Conservation (phyloP, 768 basidiomycete genomes). For the Kwoniella heveanensis region DNA sequence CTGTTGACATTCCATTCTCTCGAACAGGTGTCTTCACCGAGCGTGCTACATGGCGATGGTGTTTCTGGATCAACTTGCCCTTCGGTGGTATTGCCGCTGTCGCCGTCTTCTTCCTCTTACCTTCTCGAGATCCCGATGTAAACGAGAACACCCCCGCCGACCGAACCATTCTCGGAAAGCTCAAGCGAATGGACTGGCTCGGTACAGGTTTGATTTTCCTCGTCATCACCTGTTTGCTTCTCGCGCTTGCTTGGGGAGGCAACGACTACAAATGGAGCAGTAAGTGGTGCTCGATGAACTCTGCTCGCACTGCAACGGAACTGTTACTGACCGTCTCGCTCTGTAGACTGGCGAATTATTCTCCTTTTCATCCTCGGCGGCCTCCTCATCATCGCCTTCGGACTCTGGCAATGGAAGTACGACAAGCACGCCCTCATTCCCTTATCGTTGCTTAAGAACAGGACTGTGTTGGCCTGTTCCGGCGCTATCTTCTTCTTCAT, state of each 20-base stretch:
- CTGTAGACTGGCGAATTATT: constrained; percentile 46
- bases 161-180: constrained; percentile 26
- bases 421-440: constrained; percentile 58
- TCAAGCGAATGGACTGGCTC: constrained; percentile 57
- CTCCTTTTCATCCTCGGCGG: constrained; percentile 53
- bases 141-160: constrained; percentile 31
- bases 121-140: constrained; percentile 50
- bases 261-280: constrained; percentile 60
- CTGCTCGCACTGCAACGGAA: no score
- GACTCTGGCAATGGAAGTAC: constrained; percentile 53
- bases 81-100: constrained; percentile 48
- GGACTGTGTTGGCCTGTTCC: constrained; percentile 52
- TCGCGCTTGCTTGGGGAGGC: constrained; percentile 62
- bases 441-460: constrained; percentile 50
- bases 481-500: constrained; percentile 42
- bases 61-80: constrained; percentile 55
- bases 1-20: no score
- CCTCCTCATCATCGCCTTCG: constrained; percentile 51
- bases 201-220: constrained; percentile 58
- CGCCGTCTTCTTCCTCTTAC: constrained; percentile 54
- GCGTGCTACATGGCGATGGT: constrained; percentile 58
- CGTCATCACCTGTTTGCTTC: constrained; percentile 57
- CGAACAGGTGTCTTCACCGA: constrained; percentile 41
- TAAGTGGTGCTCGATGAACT: no score
- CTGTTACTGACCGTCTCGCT: constrained; percentile 1